These are phyloP conservation scores for Colletotrichum viniferum DNA, from an alignment of 2,329 filamentous ascomycete genomes.

Conservation along the genomic window DNA sequence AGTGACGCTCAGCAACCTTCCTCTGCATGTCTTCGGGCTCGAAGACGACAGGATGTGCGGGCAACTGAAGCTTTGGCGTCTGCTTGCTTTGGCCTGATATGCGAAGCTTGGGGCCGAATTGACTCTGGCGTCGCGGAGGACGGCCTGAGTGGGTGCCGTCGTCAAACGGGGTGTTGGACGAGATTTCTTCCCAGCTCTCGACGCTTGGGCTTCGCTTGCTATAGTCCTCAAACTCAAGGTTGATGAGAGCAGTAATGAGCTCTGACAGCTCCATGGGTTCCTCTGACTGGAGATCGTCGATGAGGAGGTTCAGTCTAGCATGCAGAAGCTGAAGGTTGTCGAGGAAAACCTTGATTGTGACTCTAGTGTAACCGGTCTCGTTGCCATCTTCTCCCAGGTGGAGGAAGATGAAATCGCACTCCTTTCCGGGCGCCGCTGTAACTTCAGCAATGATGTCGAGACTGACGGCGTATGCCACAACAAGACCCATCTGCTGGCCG, in stretches of 20 bases:
- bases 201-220: conserved; percentile 71
- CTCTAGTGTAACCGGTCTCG: conserved; percentile 69
- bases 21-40: conserved; percentile 82
- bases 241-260: conserved; percentile 74
- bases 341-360: conserved; percentile 92
- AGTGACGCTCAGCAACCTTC: conserved; percentile 78
- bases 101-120: conserved; percentile 40
- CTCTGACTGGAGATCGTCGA: conserved; percentile 78
- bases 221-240: conserved; percentile 70
- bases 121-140: conserved; percentile 35
- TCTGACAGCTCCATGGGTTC: conserved; percentile 72
- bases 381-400: conserved; percentile 70
- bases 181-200: conserved; percentile 91
- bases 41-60: conserved; percentile 80
- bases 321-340: conserved; percentile 86
- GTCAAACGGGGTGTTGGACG: conserved; percentile 63
- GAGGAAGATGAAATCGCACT: conserved; percentile 91
- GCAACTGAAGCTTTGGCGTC: conserved; percentile 77
- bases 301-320: conserved; percentile 80
- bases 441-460: conserved; percentile 84
- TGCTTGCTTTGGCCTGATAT: conserved; percentile 26
- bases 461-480: conserved; percentile 79
- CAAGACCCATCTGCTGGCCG: conserved; percentile 89
- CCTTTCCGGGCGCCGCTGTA: conserved; percentile 84
- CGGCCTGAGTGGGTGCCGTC: conserved; percentile 54